Base-by-base conservation (phyloP, 225 moss, liverwort and hornwort genomes). In the Anthoceros angustus region DNA sequence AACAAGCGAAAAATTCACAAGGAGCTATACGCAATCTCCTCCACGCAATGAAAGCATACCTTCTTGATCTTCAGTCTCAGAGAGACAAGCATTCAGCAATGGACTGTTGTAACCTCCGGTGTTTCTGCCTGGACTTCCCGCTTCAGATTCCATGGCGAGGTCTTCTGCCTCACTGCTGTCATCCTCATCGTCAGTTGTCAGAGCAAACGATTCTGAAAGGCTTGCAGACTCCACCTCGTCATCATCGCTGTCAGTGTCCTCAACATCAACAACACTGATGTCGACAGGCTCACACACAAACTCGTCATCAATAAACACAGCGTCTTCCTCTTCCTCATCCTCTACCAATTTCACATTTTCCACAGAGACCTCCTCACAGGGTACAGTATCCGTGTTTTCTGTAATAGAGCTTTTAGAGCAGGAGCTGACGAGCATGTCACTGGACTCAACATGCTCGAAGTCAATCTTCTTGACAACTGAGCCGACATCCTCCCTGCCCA, bases 151-250 rank as follows among this genome's bases (percentile, higher is more conserved):
- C 23, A 23, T 18, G 55, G 18, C 18, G n/a, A 23, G 14, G 16
- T 18, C 16, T 55, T 55, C 55, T 18, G 23, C 32, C 32, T 32
- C 55, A 55, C 55, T 55, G 55, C 23, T 55, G 55, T 23, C 23
- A 55, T 55, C 55, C 55, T 55, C 55, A 55, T 55, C 18, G 8
- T 55, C 55, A 55, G 10, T 55, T 55, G 55, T 55, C 55, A 55
- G 12, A 55, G 32, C 32, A 32, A 32, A 32, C 32, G 55, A 55
- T 15, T 55, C 55, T 55, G 55, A 55, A 15, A 55, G 23, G 16
- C n/a, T 55, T 12, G 6, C 55, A 7, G 55, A 55, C n/a, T 55
- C 23, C n/a, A 7, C 55, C 55, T 55, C 55, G 14, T 20, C 55
- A 55, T 55, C 55, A 0, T 55, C 55, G 0, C 14, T 23, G 23